Conservation (phyloP, 495 filamentous ascomycete genomes). For the Oidiodendron maius region DNA sequence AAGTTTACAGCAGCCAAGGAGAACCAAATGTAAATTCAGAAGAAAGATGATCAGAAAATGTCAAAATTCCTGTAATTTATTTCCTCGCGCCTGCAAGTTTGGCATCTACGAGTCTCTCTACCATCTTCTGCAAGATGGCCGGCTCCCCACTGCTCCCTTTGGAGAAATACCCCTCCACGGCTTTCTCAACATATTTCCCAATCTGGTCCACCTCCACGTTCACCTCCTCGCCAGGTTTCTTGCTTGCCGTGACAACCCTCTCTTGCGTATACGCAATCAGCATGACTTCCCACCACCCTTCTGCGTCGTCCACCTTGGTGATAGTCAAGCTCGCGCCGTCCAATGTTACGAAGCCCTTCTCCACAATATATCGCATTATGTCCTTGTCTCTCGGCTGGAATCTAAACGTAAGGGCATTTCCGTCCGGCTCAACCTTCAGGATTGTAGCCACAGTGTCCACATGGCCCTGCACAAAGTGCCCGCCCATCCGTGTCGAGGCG, state of each 20-base stretch:
- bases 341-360: slow-evolving; percentile 93
- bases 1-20: no score
- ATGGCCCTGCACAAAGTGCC: slow-evolving; percentile 85
- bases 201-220: slow-evolving; percentile 99
- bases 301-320: slow-evolving; percentile 68
- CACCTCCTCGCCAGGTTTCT: slow-evolving; percentile 77
- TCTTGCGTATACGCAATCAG: slow-evolving; percentile 97
- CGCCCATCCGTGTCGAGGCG: slow-evolving; percentile 83
- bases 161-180: slow-evolving; percentile 63
- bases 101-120: slow-evolving; percentile 71
- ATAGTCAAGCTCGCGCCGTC: slow-evolving; percentile 97
- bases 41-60: no score
- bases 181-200: slow-evolving; percentile 99
- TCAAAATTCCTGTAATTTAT: no score
- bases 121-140: slow-evolving; percentile 77
- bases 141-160: slow-evolving; percentile 46
- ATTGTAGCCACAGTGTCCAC: slow-evolving; percentile 85
- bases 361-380: slow-evolving; percentile 79
- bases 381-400: slow-evolving; percentile 60
- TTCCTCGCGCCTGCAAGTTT: slow-evolving; percentile 17
- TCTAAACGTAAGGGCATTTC: slow-evolving; percentile 82
- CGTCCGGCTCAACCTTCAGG: slow-evolving; percentile 62
- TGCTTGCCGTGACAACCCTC: slow-evolving; percentile 75
- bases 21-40: no score
- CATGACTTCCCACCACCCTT: slow-evolving; percentile 97